These are phyloP conservation scores for Dalbergia oliveri DNA, from an alignment of 306 rosid genomes.

Conservation along the genomic window DNA sequence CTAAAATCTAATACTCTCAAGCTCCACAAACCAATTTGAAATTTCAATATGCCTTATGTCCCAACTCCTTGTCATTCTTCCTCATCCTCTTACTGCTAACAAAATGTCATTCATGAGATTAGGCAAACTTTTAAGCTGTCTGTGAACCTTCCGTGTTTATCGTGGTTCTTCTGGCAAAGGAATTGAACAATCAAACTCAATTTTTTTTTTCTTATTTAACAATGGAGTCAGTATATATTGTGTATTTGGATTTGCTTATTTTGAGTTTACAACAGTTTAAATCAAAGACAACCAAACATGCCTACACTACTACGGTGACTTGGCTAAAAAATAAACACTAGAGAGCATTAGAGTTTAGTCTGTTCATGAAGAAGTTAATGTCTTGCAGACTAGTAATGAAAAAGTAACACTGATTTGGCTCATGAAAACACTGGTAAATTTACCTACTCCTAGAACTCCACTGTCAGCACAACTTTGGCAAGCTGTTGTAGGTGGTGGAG, in stretches of 20 bases:
- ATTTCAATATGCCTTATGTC: too few relatives aligned
- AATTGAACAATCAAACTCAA: too few relatives aligned
- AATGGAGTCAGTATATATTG: too few relatives aligned
- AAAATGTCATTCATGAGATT: not conserved
- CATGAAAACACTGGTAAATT: constrained; percentile 24
- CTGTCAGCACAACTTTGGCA: constrained; percentile 96
- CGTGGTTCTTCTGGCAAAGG: too few relatives aligned
- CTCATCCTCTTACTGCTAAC: not conserved
- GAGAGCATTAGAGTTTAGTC: constrained; percentile 1
- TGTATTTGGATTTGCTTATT: too few relatives aligned
- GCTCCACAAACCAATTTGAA: too few relatives aligned
- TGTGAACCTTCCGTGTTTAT: not conserved
- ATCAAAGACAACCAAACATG: too few relatives aligned
- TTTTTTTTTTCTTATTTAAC: too few relatives aligned
- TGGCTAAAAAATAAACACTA: not conserved
- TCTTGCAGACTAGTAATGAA: constrained; percentile 2
- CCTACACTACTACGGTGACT: not conserved
- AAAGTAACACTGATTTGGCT: constrained; percentile 21
- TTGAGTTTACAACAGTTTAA: too few relatives aligned
- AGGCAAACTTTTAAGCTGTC: not conserved
- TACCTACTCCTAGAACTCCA: constrained; percentile 98
- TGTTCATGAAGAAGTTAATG: constrained; percentile 2
- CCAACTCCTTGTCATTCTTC: too few relatives aligned
- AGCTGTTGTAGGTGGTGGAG: constrained; percentile 93
- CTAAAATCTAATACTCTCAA: too few relatives aligned